Conservation (phyloP, 2,329 filamentous ascomycete genomes). For the Aspergillus jensenii region DNA sequence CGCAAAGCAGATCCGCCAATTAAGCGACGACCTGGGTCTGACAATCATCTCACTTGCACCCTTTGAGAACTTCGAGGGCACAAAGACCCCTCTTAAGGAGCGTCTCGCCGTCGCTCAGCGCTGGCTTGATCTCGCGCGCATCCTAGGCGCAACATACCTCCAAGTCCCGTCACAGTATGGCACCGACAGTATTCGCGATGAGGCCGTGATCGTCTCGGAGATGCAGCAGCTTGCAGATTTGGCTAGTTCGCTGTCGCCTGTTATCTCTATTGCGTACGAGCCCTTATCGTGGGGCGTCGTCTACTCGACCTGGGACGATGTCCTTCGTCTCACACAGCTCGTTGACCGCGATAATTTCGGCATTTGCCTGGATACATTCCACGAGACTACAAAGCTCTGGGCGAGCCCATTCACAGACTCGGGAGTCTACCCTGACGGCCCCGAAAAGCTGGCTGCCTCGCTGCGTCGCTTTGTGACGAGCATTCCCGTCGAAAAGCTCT, state of each 20-base stretch:
- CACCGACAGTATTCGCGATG: constrained; percentile 24
- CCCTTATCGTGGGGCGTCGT: constrained; percentile 33
- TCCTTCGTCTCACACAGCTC: constrained; percentile 24
- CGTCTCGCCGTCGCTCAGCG: constrained; percentile 28
- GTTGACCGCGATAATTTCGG: constrained; percentile 39
- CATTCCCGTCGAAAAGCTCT: constrained; percentile 30
- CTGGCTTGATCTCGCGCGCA: constrained; percentile 32
- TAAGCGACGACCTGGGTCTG: constrained; percentile 21
- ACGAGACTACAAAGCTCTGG: constrained; percentile 34
- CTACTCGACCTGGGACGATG: constrained; percentile 34
- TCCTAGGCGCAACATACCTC: constrained; percentile 27
- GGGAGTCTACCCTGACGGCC: constrained; percentile 26
- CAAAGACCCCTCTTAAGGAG: constrained; percentile 23
- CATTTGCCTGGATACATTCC: constrained; percentile 40
- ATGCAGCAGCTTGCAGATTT: constrained; percentile 31
- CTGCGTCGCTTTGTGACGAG: constrained; percentile 19
- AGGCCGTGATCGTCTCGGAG: constrained; percentile 28
- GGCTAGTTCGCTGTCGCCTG: constrained; percentile 18
- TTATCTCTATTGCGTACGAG: constrained; percentile 37
- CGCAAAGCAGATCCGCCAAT: constrained; percentile 17
- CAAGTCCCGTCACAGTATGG: constrained; percentile 35
- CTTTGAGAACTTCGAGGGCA: constrained; percentile 41
- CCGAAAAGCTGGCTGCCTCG: constrained; percentile 22
- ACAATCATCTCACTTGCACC: constrained; percentile 31
- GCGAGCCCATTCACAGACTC: constrained; percentile 24